Evolutionary conservation across 108 stramenopile genomes (phyloP), one percentile per base, ranked within the genome.

Genomic region (Pseudonitzschia multiseries): DNA sequence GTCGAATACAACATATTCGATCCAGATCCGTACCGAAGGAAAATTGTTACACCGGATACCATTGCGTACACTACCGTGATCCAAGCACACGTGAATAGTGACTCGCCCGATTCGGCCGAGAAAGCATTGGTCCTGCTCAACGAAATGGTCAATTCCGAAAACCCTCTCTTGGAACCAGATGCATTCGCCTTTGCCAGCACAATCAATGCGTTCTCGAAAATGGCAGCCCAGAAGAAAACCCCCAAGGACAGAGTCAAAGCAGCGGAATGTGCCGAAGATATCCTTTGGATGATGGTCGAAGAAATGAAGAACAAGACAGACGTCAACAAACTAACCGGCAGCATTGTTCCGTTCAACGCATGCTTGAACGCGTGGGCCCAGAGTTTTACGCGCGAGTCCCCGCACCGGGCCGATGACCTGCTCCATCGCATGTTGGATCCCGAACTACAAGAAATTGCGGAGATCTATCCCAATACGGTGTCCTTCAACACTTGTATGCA

Each of bases 401-500:
- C 79, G 5, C 36, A 32, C 28, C 79, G 61, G 2, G 81, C 83
- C 43, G 81, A 84, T 36, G 79, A 66, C 15, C 40, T 87, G 15
- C 67, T 84, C 15, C 60, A 80, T 17, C 57, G 54, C 14, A 82
- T 87, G 78, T 28, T 76, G 46, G 72, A 76, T 57, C 64, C 76
- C 18, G 57, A 40, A n/a, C 32, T 71, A 14, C 20, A 41, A n/a
- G 24, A 29, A 3, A 57, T 46, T 26, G 65, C 68, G 28, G 51
- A 29, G 54, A 33, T 74, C 15, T 15, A 59, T 22, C 81, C 84
- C 4, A 61, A 75, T 53, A 48, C 57, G 20, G 36, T 71, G 8
- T 82, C 80, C 33, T 75, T 87, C 57, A 84, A 87, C 61, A 81
- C 81, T 0, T 71, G 75, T 33, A 72, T 87, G 62, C 78, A 79